phyloP scores from a whole-genome alignment of 768 basidiomycete species.

The Leccinum fibrillosum region DNA sequence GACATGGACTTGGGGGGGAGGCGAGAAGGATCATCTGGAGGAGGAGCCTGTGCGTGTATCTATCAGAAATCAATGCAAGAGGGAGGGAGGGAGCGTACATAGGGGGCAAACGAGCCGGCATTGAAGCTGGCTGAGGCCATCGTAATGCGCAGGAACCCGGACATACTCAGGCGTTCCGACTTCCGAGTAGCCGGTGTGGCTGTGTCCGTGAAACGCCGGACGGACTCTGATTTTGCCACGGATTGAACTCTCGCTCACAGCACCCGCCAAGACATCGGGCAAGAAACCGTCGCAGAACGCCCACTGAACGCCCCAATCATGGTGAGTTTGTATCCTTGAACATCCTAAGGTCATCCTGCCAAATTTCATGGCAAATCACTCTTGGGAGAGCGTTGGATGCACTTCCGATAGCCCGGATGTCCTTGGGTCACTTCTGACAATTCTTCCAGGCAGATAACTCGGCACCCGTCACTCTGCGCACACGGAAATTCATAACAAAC shows the following conservation, averaged over 20 bases:
- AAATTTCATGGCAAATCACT: slow-evolving; percentile 8
- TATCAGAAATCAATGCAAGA: slow-evolving; percentile 2
- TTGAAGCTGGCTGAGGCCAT: slow-evolving; percentile 4
- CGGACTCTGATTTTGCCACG: slow-evolving; percentile 27
- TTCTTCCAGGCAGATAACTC: slow-evolving; percentile 63
- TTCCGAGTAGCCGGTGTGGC: slow-evolving; percentile 24
- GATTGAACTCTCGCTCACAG: slow-evolving; percentile 7
- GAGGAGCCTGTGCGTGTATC: slow-evolving; percentile 42
- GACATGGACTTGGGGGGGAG: slow-evolving; percentile 15
- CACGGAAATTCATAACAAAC: slow-evolving; percentile 99
- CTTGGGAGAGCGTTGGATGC: slow-evolving; percentile 27
- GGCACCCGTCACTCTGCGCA: slow-evolving; percentile 92
- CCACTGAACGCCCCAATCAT: slow-evolving; percentile 27
- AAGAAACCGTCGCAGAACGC: slow-evolving; percentile 21
- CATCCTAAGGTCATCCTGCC: background rate
- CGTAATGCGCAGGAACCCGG: background rate
- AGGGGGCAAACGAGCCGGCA: slow-evolving; percentile 55
- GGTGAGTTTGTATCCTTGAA: slow-evolving; percentile 31
- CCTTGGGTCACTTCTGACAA: slow-evolving; percentile 12
- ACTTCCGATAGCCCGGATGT: slow-evolving; percentile 20
- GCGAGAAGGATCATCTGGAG: slow-evolving; percentile 51
- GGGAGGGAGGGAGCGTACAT: slow-evolving; percentile 37
- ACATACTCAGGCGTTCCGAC: background rate
- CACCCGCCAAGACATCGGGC: slow-evolving; percentile 28
- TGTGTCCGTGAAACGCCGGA: slow-evolving; percentile 44